Base-by-base conservation (phyloP, 1,139 yeast species). In the Debaryomyces udenii region DNA sequence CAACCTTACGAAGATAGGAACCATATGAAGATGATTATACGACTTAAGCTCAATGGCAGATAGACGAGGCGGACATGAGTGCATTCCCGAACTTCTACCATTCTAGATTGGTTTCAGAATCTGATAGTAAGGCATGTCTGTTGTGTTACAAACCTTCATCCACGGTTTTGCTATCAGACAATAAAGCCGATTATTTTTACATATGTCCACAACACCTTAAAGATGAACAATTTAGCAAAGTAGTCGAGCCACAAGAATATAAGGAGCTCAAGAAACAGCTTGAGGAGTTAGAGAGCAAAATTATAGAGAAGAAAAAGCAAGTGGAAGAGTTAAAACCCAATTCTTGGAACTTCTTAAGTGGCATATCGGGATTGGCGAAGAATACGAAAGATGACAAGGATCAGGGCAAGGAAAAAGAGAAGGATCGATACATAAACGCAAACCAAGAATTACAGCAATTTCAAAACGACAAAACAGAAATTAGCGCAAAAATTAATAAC, bases 61-160 rank as follows among this genome's bases (percentile, higher is more conserved):
- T n/a, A n/a, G n/a, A n/a, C n/a, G n/a, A 9, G 13, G 30, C 31
- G 24, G 28, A 26, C 14, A 40, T 35, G 43, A 31, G 29, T 27
- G 34, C 18, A 3, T 80, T 82, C 53, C 64, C 70, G 28, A 82
- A 83, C 57, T 59, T 62, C n/a, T 83, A 83, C 57, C 68, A 63
- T 27, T 58, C 71, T 9, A 66, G 88, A 36, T 66, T 66, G 38
- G 94, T 86, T 2, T 81, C 88, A 0, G 70, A 69, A 3, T 49
- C 69, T n/a, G 78, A 75, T 43, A 55, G 78, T 39, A 77, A 76
- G 52, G 70, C 91, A 0, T 86, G 96, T 53, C 55, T 67, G 34
- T 68, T 86, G 24, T 87, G 95, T 62, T 82, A 71, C 56, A 82
- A 81, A 49, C 88, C 93, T 1, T 67, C 88, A 0, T 50, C 70